Percentiles rank a stretch among this genome's conserved stretches.
Evolutionary conservation across 768 basidiomycete species (phyloP).

Genomic region (Tulasnella sp.): DNA sequence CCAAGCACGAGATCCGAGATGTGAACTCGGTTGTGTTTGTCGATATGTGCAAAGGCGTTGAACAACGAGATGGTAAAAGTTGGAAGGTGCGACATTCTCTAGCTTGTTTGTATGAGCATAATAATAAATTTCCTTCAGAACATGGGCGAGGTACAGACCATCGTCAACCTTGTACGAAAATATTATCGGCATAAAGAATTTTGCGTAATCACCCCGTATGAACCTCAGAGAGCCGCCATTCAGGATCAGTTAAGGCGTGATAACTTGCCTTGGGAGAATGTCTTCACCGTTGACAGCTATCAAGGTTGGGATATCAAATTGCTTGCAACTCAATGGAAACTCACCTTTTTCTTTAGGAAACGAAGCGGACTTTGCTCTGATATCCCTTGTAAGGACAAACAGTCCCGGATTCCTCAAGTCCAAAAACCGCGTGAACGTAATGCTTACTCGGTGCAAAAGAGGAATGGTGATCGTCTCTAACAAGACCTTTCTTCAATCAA

Average conservation of each 20-base stretch:
- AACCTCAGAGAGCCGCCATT: slow-evolving; percentile 49
- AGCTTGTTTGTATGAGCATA: too few species aligned
- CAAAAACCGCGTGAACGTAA: slow-evolving; percentile 65
- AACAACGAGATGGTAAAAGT: slow-evolving; percentile 31
- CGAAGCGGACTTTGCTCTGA: slow-evolving; percentile 65
- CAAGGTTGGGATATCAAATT: slow-evolving; percentile 40
- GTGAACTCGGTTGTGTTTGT: slow-evolving; percentile 50
- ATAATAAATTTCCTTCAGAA: slow-evolving; percentile 1
- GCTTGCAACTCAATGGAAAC: slow-evolving; percentile 6
- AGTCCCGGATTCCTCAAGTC: slow-evolving; percentile 55
- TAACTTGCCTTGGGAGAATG: slow-evolving; percentile 44
- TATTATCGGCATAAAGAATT: slow-evolving; percentile 41
- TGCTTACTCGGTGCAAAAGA: slow-evolving; percentile 67
- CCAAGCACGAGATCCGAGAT: slow-evolving; percentile 30
- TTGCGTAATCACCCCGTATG: slow-evolving; percentile 72
- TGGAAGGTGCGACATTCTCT: slow-evolving; percentile 33
- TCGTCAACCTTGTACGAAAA: slow-evolving; percentile 43
- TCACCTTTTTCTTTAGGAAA: too few species aligned
- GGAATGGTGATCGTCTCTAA: slow-evolving; percentile 67
- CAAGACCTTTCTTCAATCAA: slow-evolving; percentile 40
- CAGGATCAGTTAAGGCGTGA: slow-evolving; percentile 41
- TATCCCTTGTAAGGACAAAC: slow-evolving; percentile 55
- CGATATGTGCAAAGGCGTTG: slow-evolving; percentile 36
- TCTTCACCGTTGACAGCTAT: slow-evolving; percentile 68
- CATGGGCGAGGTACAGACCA: slow-evolving; percentile 37